Base-by-base conservation (phyloP, 257 asterid genomes). In the Solanum lycopersicoides region DNA sequence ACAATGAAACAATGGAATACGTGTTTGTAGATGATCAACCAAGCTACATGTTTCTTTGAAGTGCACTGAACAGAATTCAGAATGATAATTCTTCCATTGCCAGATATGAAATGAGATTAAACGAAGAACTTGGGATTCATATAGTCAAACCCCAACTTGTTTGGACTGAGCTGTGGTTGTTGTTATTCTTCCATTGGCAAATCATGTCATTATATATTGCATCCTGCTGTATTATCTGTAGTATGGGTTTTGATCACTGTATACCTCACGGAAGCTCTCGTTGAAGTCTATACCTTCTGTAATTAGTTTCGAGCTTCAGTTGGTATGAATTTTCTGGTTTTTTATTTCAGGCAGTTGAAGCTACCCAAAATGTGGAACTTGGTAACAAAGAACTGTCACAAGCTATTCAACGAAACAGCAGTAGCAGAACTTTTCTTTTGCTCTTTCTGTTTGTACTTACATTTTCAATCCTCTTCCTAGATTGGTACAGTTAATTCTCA, bases 361-460 rank as follows among this genome's bases (percentile, higher is more conserved):
- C 99, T 65, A 96, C 98, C 41, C 92, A 87, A 85, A 95, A 96
- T 60, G 99, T 96, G 86, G 98, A 93, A 90, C 95, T 94, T 32
- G 99, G 99, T 47, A 96, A 96, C 91, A 94, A 95, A 88, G 98
- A 95, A 93, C 89, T 96, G 88, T 87, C 95, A 8, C 95, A 93
- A 89, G 99, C 98, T 90, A 95, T 96, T 86, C 95, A 92, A 87
- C 80, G 97, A 90, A 96, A 94, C 68, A 91, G 98, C 94, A 91
- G 98, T 90, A 94, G 98, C 94, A 91, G 99, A 91, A 95, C 98
- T 35, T 95, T 96, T 93, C 95, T 96, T 82, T 90, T 95, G 90
- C 98, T 95, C 76, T 96, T 95, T 86, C 89, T 96, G 39, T 86
- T 93, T 90, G 99, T 91, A 45, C 94, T 94, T 65, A 96, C 98